phyloP scores from a whole-genome alignment of 1,139 yeast genomes.

The Hemisphaericaspora xylanilytica region DNA sequence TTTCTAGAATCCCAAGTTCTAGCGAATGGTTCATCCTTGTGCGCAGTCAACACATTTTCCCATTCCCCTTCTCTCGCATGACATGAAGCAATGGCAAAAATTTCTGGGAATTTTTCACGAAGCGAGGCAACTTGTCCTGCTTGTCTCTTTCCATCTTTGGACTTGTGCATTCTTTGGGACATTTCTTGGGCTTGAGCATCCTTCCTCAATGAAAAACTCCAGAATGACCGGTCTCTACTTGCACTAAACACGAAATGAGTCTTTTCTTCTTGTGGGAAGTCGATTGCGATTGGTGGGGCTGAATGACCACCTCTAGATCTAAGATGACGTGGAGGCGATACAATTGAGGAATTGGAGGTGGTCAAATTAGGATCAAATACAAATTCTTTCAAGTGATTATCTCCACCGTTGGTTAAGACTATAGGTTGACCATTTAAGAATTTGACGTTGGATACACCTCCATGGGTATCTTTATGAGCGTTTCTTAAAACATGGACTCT shows the following conservation, averaged over 20 bases:
- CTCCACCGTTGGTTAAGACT: constrained; percentile 88
- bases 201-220: constrained; percentile 90
- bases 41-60: constrained; percentile 94
- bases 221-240: constrained; percentile 79
- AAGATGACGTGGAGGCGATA: constrained; percentile 86
- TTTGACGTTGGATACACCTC: constrained; percentile 75
- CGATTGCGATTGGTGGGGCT: constrained; percentile 77
- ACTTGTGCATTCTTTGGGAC: constrained; percentile 70
- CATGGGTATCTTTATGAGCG: constrained; percentile 71
- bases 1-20: constrained; percentile 89
- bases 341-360: constrained; percentile 59
- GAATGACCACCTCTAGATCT: constrained; percentile 97
- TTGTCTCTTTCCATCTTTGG: constrained; percentile 52
- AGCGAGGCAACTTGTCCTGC: constrained; percentile 54
- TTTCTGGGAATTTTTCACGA: constrained; percentile 74
- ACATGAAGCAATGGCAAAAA: constrained; percentile 69
- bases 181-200: constrained; percentile 96
- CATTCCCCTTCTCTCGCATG: constrained; percentile 84
- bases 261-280: constrained; percentile 73
- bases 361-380: constrained; percentile 91
- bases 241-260: constrained; percentile 87
- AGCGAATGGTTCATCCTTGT: constrained; percentile 79
- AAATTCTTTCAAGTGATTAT: constrained; percentile 82
- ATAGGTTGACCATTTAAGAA: constrained; percentile 93
- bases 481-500: constrained; percentile 73